Evolutionary conservation across 192 early-diverging fungal species (phyloP), one percentile per base, ranked within the genome.

Genomic region (Mortierella hygrophila): DNA sequence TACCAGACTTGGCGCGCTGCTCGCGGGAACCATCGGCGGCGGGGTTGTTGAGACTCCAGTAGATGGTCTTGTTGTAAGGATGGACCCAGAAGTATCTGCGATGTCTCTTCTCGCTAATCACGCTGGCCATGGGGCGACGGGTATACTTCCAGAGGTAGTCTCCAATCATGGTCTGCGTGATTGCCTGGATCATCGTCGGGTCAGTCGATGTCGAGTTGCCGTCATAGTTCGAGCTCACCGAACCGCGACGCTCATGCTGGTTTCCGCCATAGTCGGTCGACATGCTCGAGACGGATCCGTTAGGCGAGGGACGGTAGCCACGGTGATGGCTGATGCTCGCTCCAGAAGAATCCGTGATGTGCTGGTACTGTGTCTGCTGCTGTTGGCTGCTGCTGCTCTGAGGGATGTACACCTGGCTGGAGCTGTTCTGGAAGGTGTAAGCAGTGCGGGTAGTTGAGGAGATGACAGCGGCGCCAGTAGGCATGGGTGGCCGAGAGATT

Each of bases 131-230:
- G 69, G 78, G 89, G 26, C 91, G 88, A 11, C 93, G 88, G 26
- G 94, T 95, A 78, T 94, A 95, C 88, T 96, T 96, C 89, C 89
- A 93, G 79, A 96, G 87, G 77, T 90, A 94, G 40, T 93, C 91
- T 35, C 95, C 95, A n/a, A 96, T 94, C 95, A 96, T 96, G 7
- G 94, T 94, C 42, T 93, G 94, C 5, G 95, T 94, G 52, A 96
- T 93, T 5, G 90, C 76, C 70, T 93, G 91, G 29, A 96, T 94
- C 42, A 95, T 91, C 68, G 90, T 91, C n/a, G 94, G 93, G 57
- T 93, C 91, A 0, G 92, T 88, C 5, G 79, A 37, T 1, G 71
- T 75, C 2, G 68, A 18, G 18, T 79, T 40, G 37, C 74, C 70
- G 23, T 86, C 84, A 63, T 86, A 86, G 63, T 77, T 80, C 68